Conservation (phyloP, 176 grass and related monocot species). For the Aegilops speltoides region DNA sequence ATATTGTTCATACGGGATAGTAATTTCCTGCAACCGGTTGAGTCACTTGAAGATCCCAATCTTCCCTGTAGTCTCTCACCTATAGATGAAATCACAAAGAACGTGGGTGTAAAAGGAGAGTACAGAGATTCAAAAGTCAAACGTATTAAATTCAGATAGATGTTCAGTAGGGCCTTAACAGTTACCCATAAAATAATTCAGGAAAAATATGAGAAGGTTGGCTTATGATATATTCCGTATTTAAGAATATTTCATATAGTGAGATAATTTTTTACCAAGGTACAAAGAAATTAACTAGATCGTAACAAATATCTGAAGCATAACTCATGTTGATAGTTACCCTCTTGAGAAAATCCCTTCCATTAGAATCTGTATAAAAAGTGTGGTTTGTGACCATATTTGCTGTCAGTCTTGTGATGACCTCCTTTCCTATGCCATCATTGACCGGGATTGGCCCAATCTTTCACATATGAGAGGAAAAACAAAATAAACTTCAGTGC, state of each 20-base stretch:
- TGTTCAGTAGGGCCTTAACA: neutral
- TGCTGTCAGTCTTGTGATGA: slow-evolving; percentile 67
- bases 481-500: neutral
- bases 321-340: slow-evolving; percentile 28
- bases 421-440: slow-evolving; percentile 75
- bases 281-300: neutral
- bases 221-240: neutral
- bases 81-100: slow-evolving; percentile 43
- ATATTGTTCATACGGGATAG: slow-evolving; percentile 66
- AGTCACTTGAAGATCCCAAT: slow-evolving; percentile 85
- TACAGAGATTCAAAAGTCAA: neutral
- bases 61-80: slow-evolving; percentile 79
- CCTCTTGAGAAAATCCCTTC: slow-evolving; percentile 92
- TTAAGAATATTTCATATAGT: neutral
- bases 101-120: slow-evolving; percentile 8
- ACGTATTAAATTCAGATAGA: neutral
- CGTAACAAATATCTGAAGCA: neutral
- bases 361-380: slow-evolving; percentile 95
- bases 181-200: neutral
- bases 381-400: slow-evolving; percentile 74
- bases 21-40: slow-evolving; percentile 92
- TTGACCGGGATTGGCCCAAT: slow-evolving; percentile 80
- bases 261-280: neutral
- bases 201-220: neutral
- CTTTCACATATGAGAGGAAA: slow-evolving; percentile 39